A percentile compares a stretch with the other conserved stretches of the same genome.
Evolutionary conservation across 352 stramenopile genomes (phyloP).

Genomic region (Phytophthora fragariaefolia): DNA sequence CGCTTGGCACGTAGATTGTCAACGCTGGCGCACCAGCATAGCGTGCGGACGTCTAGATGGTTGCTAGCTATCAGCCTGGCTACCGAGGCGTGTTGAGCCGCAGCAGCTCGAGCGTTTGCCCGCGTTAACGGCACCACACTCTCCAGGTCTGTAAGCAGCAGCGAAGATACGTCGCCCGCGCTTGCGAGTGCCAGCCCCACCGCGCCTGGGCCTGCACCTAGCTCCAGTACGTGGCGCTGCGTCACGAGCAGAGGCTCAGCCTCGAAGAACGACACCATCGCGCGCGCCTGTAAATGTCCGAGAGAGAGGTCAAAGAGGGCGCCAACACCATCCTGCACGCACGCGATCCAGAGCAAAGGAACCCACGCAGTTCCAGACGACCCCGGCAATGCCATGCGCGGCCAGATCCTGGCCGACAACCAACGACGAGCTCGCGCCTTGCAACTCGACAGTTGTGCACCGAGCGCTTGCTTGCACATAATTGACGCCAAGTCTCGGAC

Average conservation of each 20-base stretch:
- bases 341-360: neutral
- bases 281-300: constrained; percentile 46
- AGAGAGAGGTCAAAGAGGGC: constrained; percentile 13
- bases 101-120: constrained; percentile 40
- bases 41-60: constrained; percentile 30
- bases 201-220: constrained; percentile 61
- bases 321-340: constrained; percentile 7
- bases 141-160: constrained; percentile 64
- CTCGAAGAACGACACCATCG: constrained; percentile 51
- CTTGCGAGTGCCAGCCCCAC: constrained; percentile 54
- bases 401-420: constrained; percentile 56
- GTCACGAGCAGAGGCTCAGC: constrained; percentile 35
- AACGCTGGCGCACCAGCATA: constrained; percentile 47
- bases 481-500: constrained; percentile 57
- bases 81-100: constrained; percentile 32
- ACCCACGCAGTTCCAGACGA: constrained; percentile 81
- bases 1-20: neutral
- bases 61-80: constrained; percentile 26
- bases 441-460: constrained; percentile 34
- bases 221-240: constrained; percentile 52
- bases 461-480: constrained; percentile 63
- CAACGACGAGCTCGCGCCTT: constrained; percentile 8
- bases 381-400: constrained; percentile 60
- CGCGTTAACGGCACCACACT: constrained; percentile 53
- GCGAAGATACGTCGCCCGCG: constrained; percentile 23